Evolutionary conservation across 257 asterid species (phyloP), one percentile per base, ranked within the genome.

Genomic region (Penstemon davidsonii): DNA sequence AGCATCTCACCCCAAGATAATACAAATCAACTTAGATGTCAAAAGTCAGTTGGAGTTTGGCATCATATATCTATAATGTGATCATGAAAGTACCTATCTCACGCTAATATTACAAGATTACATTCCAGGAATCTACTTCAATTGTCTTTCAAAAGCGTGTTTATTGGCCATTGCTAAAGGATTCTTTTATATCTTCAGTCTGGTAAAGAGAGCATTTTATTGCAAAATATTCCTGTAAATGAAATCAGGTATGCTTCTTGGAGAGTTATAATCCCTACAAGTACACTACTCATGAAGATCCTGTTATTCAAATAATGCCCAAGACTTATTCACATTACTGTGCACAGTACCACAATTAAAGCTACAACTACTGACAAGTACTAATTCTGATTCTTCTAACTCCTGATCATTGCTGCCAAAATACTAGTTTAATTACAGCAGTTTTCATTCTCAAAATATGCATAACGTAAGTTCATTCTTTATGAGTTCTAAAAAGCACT

Each of bases 381-480:
- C 47, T 15, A 67, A 33, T 18, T 57, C 40, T 71, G 57, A 10
- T 6, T 36, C 4, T 44, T 10, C 53, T 25, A 46, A 8, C 38
- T 60, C 59, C 56, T 66, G 33, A 66, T 36, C 39, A 52, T 12
- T 3, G 55, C 33, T 59, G 43, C 67, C 65, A 3, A 54, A 47
- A 51, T 43, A 11, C 55, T 5, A 55, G 47, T 33, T 42, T 12
- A 49, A 3, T 6, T 7, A 64, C 39, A 55, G 37, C 53, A 36
- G 54, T 55, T 72, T 64, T 19, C 46, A 8, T 15, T 33, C 55
- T 12, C 15, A 57, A 71, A 49, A 37, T n/a, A 54, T 19, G 57
- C 49, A 47, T 38, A 43, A 44, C 54, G 53, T 55, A 18, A 5
- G 45, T 44, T 11, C 6, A 56, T 19, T 18, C 67, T 62, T 60